These are phyloP conservation scores for Entoloma clypeatum DNA, from an alignment of 1,284 basidiomycete species.

Conservation along the genomic window DNA sequence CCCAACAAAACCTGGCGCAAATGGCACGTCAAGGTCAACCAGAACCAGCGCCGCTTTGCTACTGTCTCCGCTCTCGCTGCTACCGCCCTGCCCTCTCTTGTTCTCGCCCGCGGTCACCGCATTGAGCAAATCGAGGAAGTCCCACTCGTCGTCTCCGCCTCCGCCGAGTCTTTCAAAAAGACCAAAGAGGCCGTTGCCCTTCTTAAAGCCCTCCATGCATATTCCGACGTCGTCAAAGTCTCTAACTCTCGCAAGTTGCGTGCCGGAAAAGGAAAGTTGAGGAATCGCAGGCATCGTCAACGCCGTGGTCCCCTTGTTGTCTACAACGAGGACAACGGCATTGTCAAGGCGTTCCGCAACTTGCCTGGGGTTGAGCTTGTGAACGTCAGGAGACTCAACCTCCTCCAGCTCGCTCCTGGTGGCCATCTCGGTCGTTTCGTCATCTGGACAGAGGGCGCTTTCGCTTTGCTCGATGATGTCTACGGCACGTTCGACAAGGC, in stretches of 20 bases:
- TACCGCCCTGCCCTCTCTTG: slow-evolving; percentile 95
- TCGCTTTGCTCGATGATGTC: slow-evolving; percentile 89
- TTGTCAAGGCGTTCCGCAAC: slow-evolving; percentile 99
- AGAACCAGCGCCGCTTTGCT: slow-evolving; percentile 98
- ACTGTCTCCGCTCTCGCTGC: slow-evolving; percentile 97
- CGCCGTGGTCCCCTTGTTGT: slow-evolving; percentile 97
- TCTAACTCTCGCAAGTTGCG: slow-evolving; percentile 97
- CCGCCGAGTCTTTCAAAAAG: slow-evolving; percentile 88
- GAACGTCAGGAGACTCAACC: slow-evolving; percentile 93
- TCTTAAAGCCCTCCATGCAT: slow-evolving; percentile 89
- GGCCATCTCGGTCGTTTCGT: slow-evolving; percentile 98
- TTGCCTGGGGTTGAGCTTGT: slow-evolving; percentile 97
- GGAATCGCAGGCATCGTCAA: slow-evolving; percentile 96
- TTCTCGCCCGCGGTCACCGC: slow-evolving; percentile 98
- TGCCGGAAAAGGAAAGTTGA: slow-evolving; percentile 96
- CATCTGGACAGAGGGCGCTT: slow-evolving; percentile 98
- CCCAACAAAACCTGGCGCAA: slow-evolving; percentile 99
- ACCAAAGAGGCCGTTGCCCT: slow-evolving; percentile 97
- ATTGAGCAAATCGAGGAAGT: slow-evolving; percentile 98
- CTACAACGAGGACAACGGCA: slow-evolving; percentile 97
- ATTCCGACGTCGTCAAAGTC: slow-evolving; percentile 93
- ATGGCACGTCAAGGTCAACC: slow-evolving; percentile 99
- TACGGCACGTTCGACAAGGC: slow-evolving; percentile 91
- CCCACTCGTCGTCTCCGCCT: slow-evolving; percentile 85
- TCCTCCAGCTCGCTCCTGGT: slow-evolving; percentile 99